These are phyloP conservation scores for Ganoderma meredithae DNA, from an alignment of 1,284 basidiomycete genomes.

Conservation along the genomic window DNA sequence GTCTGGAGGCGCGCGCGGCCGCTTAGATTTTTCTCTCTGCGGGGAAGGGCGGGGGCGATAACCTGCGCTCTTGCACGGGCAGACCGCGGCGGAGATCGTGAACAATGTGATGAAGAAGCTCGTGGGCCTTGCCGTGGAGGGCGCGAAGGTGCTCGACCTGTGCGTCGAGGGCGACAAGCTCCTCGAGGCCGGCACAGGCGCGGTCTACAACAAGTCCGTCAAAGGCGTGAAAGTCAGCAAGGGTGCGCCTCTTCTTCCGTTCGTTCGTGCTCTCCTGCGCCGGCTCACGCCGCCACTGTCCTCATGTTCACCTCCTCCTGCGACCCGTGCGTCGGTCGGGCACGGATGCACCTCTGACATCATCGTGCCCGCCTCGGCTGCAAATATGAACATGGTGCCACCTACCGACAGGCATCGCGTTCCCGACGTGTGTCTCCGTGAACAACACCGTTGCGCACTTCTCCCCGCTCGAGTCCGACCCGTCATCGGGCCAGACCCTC, in stretches of 20 bases:
- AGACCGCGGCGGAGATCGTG: slow-evolving; percentile 92
- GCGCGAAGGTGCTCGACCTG: slow-evolving; percentile 90
- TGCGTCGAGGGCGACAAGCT: slow-evolving; percentile 93
- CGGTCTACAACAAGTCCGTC: slow-evolving; percentile 90
- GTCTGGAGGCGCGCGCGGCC: slow-evolving; percentile 28
- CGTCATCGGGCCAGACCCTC: slow-evolving; percentile 70
- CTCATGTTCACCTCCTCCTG: neutral
- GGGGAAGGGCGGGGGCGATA: neutral
- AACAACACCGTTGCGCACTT: slow-evolving; percentile 90
- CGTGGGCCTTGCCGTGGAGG: slow-evolving; percentile 78
- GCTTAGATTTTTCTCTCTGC: slow-evolving; percentile 24
- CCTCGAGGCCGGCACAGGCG: slow-evolving; percentile 84
- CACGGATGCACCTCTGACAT: neutral
- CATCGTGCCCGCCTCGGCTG: neutral
- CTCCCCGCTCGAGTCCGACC: slow-evolving; percentile 83
- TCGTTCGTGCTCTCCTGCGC: neutral
- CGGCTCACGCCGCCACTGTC: neutral
- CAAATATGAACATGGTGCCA: neutral
- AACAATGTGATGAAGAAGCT: slow-evolving; percentile 89
- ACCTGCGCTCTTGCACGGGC: slow-evolving; percentile 12
- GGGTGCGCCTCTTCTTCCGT: slow-evolving; percentile 60
- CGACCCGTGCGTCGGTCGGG: neutral
- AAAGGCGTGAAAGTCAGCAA: slow-evolving; percentile 89
- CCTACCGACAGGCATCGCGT: slow-evolving; percentile 78
- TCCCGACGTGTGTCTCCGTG: slow-evolving; percentile 93